phyloP scores from a whole-genome alignment of 2,329 filamentous ascomycete genomes.

The Volutella citrinella region DNA sequence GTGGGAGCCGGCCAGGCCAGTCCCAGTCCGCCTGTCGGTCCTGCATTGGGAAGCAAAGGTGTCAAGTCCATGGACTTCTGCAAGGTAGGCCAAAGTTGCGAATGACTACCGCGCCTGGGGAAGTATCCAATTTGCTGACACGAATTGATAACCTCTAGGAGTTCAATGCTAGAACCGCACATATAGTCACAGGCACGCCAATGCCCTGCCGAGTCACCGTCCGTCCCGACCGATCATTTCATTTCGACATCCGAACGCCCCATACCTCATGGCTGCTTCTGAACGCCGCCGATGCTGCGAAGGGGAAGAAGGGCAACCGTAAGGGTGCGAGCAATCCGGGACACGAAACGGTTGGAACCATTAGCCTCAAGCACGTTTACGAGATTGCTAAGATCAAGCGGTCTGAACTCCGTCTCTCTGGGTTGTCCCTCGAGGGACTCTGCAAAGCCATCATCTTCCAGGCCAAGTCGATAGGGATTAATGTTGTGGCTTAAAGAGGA shows the following conservation, averaged over 20 bases:
- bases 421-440: conserved; percentile 65
- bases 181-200: conserved; percentile 78
- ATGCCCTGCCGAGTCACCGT: conserved; percentile 89
- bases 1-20: conserved; percentile 94
- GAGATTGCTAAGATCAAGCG: conserved; percentile 98
- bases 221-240: conserved; percentile 87
- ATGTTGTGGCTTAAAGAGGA: conserved; percentile 57
- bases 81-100: conserved; percentile 75
- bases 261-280: conserved; percentile 90
- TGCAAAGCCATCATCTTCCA: conserved; percentile 73
- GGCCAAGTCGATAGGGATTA: conserved; percentile 72
- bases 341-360: conserved; percentile 73
- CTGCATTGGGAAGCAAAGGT: conserved; percentile 93
- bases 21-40: conserved; percentile 93
- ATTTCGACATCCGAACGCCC: conserved; percentile 89
- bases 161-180: conserved; percentile 91
- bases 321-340: conserved; percentile 75
- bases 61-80: conserved; percentile 99
- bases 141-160: conserved; percentile 56
- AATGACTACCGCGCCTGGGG: too few species aligned
- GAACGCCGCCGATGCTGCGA: conserved; percentile 72
- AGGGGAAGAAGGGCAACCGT: conserved; percentile 71
- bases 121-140: too few species aligned
- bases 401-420: conserved; percentile 69
- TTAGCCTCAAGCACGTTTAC: conserved; percentile 93